A percentile compares a stretch with the other conserved stretches of the same genome.
phyloP scores from a whole-genome alignment of 192 early-diverging fungal genomes.

The Backusella luteola region DNA sequence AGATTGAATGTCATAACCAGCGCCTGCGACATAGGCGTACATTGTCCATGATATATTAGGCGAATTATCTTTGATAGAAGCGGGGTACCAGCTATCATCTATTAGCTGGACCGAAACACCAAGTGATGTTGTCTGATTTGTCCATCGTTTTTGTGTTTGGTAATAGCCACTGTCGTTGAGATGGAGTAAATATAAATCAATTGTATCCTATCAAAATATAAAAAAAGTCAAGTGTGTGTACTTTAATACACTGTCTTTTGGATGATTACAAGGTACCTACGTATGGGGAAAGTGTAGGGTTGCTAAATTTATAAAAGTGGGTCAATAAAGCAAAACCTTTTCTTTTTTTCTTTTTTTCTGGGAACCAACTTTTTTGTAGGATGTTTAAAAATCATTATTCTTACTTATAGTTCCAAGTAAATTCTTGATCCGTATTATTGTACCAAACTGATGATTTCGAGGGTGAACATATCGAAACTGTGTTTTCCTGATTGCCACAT shows the following conservation, averaged over 20 bases:
- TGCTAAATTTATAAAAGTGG: conserved; percentile 9
- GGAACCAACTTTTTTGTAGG: not conserved
- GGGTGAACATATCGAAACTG: conserved; percentile 32
- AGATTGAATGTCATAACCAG: conserved; percentile 13
- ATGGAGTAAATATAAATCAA: not conserved
- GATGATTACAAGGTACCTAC: conserved; percentile 6
- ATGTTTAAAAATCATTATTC: not conserved
- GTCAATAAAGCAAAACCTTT: not conserved
- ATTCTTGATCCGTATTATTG: conserved; percentile 28
- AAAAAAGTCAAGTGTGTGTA: not conserved
- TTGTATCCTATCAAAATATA: not conserved
- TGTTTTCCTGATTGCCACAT: conserved; percentile 18
- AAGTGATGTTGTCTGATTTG: not conserved
- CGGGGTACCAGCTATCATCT: conserved; percentile 31
- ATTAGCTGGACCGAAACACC: conserved; percentile 15
- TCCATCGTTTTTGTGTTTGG: conserved; percentile 18
- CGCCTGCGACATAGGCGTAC: conserved; percentile 23
- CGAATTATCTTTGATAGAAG: conserved; percentile 12
- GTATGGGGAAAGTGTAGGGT: conserved; percentile 13
- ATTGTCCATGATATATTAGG: conserved; percentile 15
- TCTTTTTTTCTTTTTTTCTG: not conserved
- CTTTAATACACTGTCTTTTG: not conserved
- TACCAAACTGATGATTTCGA: conserved; percentile 16
- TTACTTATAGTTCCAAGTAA: conserved; percentile 41
- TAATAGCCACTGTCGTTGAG: conserved; percentile 8